phyloP scores from a whole-genome alignment of 805 yeast genomes.

The Metschnikowia henanensis region DNA sequence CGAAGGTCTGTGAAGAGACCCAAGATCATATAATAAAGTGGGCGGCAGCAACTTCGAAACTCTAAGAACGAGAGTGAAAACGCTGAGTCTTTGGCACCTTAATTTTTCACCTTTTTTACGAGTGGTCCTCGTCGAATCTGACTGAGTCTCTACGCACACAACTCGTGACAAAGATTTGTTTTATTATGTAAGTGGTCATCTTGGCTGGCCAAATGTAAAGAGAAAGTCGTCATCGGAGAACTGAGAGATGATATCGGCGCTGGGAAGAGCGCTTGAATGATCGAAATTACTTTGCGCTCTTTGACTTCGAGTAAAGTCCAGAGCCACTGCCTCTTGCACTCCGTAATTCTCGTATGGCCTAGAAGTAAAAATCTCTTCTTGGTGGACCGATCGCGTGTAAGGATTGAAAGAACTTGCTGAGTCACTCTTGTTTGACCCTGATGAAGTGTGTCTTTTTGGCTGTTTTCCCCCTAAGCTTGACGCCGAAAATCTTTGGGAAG shows the following conservation, averaged over 20 bases:
- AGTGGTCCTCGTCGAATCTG: too few relatives aligned
- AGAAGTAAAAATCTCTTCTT: constrained; percentile 5
- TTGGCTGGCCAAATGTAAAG: neutral
- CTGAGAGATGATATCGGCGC: neutral
- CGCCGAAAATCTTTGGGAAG: too few relatives aligned
- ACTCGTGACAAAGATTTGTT: too few relatives aligned
- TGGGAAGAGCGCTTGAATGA: neutral
- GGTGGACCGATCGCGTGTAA: constrained; percentile 8
- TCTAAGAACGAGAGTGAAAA: too few relatives aligned
- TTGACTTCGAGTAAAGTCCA: too few relatives aligned
- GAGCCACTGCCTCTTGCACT: neutral
- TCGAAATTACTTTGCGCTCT: neutral
- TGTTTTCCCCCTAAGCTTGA: neutral
- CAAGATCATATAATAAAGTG: too few relatives aligned
- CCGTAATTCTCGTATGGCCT: constrained; percentile 14
- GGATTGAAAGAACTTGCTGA: constrained; percentile 8
- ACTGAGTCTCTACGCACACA: too few relatives aligned
- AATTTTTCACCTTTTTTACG: too few relatives aligned
- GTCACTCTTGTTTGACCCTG: neutral
- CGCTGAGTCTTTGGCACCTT: too few relatives aligned
- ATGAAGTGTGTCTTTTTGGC: neutral
- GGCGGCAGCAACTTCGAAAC: too few relatives aligned
- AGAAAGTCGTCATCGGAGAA: constrained; percentile 1
- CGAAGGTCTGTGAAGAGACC: too few relatives aligned
- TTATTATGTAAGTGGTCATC: too few relatives aligned